Conservation (phyloP, 1,284 basidiomycete species). For the Athelia psychrophila region DNA sequence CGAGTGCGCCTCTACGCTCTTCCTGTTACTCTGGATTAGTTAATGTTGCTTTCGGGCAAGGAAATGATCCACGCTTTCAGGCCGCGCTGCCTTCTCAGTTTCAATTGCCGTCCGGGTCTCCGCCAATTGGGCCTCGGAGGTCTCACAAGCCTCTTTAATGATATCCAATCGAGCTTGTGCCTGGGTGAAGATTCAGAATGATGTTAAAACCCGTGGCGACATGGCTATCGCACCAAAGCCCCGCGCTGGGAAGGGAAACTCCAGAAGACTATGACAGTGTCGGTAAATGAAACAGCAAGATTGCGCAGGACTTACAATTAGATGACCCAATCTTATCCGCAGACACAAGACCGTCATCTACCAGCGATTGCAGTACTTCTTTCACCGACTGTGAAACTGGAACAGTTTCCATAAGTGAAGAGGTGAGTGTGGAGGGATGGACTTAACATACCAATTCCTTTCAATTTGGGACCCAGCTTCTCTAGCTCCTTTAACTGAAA, state of each 20-base stretch:
- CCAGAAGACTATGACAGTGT: constrained; percentile 72
- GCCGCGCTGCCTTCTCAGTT: constrained; percentile 52
- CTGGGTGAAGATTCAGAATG: too few relatives aligned
- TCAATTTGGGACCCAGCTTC: constrained; percentile 79
- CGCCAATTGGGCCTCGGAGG: constrained; percentile 44
- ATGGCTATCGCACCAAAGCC: constrained; percentile 51
- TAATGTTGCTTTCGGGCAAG: too few relatives aligned
- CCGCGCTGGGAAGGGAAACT: constrained; percentile 87
- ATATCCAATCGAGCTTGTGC: constrained; percentile 58
- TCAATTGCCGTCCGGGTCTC: constrained; percentile 46
- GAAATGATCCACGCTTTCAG: constrained; percentile 61
- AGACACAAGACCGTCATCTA: constrained; percentile 81
- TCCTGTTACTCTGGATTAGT: constrained; percentile 38
- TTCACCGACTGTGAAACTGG: constrained; percentile 85
- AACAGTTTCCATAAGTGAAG: background rate
- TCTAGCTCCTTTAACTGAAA: constrained; percentile 89
- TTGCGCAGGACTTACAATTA: constrained; percentile 62
- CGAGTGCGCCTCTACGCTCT: constrained; percentile 49
- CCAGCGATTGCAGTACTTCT: constrained; percentile 81
- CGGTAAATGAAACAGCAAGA: constrained; percentile 11
- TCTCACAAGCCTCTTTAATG: constrained; percentile 47
- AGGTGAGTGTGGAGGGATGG: too few relatives aligned
- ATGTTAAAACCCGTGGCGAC: too few relatives aligned
- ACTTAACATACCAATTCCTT: constrained; percentile 70
- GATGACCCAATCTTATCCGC: constrained; percentile 89